Base-by-base conservation (phyloP, 495 filamentous ascomycete species). In the Amorphotheca resinae region DNA sequence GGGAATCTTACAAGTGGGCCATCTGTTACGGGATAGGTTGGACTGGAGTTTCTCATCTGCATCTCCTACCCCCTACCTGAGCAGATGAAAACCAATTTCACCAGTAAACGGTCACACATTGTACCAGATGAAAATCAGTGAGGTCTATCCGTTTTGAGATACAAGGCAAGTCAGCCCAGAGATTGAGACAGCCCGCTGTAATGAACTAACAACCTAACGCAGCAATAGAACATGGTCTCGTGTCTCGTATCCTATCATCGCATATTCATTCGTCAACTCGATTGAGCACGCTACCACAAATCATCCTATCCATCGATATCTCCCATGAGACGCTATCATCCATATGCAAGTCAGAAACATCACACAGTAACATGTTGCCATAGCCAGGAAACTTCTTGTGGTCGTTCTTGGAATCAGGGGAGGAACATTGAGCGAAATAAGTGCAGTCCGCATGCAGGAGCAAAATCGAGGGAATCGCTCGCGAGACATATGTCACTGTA, bases 291-390 rank as follows among this genome's bases (percentile, higher is more conserved):
- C 38, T 31, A 17, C 4, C 12, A 22, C 14, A 9, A 23, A 23
- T 14, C 21, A 22, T 25, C 16, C 9, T 8, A 22, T 15, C 25
- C 25, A 20, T n/a, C 17, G 1, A 8, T 22, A 41, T 26, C 38
- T 36, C 33, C 25, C n/a, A 11, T 14, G 21, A 20, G 17, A 12
- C 18, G 2, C 2, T 26, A 15, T 28, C 38, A 20, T 41, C 9
- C 5, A 31, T 30, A 41, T 41, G 38, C 38, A 41, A 28, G 25
- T 41, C 7, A n/a, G 22, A 39, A 39, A 23, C 36, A 14, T 18
- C 16, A 23, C 18, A 23, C 33, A 36, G 9, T 4, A 18, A 28
- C 11, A 28, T n/a, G n/a, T 28, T 5, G 25, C 25, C 25, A 28
- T 11, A 28, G 11, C 25, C 25, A 28, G 25, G 5, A 28, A 28